Evolutionary conservation across 805 yeast genomes (phyloP), one percentile per base, ranked within the genome.

Genomic region (Starmerella sp.): DNA sequence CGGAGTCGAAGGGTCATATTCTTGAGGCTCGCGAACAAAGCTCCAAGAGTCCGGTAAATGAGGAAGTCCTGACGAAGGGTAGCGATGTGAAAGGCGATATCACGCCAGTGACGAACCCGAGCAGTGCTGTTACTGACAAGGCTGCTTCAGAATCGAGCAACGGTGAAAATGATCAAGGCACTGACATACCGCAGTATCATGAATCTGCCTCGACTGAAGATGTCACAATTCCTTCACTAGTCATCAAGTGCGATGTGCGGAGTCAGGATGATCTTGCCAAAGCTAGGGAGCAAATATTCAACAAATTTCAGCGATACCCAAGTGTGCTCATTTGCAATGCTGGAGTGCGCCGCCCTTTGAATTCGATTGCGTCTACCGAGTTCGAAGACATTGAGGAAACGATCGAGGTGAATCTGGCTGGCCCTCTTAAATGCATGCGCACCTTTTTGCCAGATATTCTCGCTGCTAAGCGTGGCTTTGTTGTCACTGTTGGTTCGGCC

Each of bases 281-380:
- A 3, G 64, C 73, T 39, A 75, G 76, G 6, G 64, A 64, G 6
- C 55, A 48, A 9, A 77, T 89, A 34, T 64, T 63, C 36, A 48
- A 63, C n/a, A 75, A 75, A 35, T 62, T 79, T 44, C 95, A 95
- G 0, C 61, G 58, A 32, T 30, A 61, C 0, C 82, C 86, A 0
- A 77, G 89, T 0, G 74, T 89, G 1, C 69, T 91, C 14, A 76
- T 91, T 51, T 90, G 90, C 67, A 90, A 91, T 67, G 97, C 97
- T 0, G 97, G 87, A 0, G 76, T 88, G 8, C 61, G 66, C 8
- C 50, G 54, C 5, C 56, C 55, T 7, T 28, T 58, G 51, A 48
- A 46, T 37, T 22, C 62, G 0, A 48, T 63, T 4, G 61, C 79
- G 5, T 81, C 83, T 5, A 66, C 81, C 52, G 62, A 76, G 1